phyloP scores from a whole-genome alignment of 192 early-diverging fungal genomes.

The Coemansia sp. region DNA sequence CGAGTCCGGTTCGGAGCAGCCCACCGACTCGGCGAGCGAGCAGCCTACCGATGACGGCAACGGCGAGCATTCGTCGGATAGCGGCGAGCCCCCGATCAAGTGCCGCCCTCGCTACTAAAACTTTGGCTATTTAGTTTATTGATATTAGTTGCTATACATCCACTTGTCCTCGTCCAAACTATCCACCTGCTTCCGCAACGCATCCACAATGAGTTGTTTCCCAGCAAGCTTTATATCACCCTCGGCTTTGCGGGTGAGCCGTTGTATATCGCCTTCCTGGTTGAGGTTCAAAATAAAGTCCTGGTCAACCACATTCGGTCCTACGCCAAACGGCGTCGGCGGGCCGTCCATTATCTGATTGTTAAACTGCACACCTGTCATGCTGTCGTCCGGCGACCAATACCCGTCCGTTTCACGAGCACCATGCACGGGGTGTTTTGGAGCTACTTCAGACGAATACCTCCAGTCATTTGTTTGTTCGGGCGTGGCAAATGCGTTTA shows the following conservation, averaged over 20 bases:
- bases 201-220: slow-evolving; percentile 29
- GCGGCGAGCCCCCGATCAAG: slow-evolving; percentile 3
- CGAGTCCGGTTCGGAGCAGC: not conserved
- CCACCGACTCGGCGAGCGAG: not conserved
- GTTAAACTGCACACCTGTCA: not conserved
- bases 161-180: slow-evolving; percentile 35
- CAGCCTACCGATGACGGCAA: slow-evolving; percentile 3
- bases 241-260: slow-evolving; percentile 32
- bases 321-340: slow-evolving; percentile 7
- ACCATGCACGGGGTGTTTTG: not conserved
- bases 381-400: not conserved
- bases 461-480: not conserved
- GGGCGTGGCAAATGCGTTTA: not conserved
- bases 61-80: not conserved
- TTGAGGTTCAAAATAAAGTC: slow-evolving; percentile 44
- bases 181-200: slow-evolving; percentile 22
- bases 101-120: slow-evolving; percentile 19
- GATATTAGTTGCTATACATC: slow-evolving; percentile 13
- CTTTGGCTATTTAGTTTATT: not conserved
- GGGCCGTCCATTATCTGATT: not conserved
- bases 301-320: slow-evolving; percentile 15
- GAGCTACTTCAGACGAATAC: not conserved
- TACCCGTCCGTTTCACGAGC: not conserved
- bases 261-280: slow-evolving; percentile 41
- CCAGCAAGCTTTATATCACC: slow-evolving; percentile 15